A percentile compares a stretch with the other conserved stretches of the same genome.
Evolutionary conservation across 306 rosid species (phyloP).

Genomic region (Quillaja saponaria): DNA sequence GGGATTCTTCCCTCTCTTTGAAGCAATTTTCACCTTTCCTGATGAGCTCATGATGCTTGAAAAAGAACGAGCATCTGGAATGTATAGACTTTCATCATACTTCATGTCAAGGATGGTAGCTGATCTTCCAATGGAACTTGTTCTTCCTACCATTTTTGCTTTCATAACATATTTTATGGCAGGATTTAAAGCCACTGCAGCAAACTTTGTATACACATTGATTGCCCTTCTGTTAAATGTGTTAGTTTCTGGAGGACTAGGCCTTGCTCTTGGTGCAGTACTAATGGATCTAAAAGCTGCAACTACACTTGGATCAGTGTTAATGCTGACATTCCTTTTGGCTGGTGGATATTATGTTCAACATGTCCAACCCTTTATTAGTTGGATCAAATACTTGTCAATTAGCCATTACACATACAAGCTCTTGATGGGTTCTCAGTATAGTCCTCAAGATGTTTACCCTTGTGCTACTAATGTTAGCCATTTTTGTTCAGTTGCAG

Average conservation of each 20-base stretch:
- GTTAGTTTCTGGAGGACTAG: conserved; percentile 65
- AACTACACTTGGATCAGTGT: conserved; percentile 57
- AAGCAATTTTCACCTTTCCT: conserved; percentile 75
- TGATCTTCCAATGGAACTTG: conserved; percentile 72
- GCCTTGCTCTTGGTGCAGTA: conserved; percentile 67
- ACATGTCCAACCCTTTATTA: conserved; percentile 54
- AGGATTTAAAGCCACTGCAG: conserved; percentile 34
- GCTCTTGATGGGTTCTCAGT: conserved; percentile 64
- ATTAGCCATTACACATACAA: conserved; percentile 44
- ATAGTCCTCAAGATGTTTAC: conserved; percentile 38
- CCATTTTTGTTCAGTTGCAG: conserved; percentile 34
- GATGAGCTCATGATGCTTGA: conserved; percentile 56
- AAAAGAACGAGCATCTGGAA: conserved; percentile 73
- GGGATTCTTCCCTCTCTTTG: conserved; percentile 53
- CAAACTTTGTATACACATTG: conserved; percentile 38
- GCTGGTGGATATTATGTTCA: conserved; percentile 67
- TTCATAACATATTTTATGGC: conserved; percentile 62
- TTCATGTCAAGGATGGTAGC: conserved; percentile 50
- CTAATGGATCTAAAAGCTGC: conserved; percentile 59
- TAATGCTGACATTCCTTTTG: conserved; percentile 55
- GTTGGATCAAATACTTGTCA: conserved; percentile 64
- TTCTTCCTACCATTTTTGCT: conserved; percentile 53
- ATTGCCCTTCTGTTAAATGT: conserved; percentile 44
- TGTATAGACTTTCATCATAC: conserved; percentile 71
- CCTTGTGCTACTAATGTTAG: conserved; percentile 36